These are phyloP conservation scores for Candida nanaspora DNA, from an alignment of 805 yeast species.

Conservation along the genomic window DNA sequence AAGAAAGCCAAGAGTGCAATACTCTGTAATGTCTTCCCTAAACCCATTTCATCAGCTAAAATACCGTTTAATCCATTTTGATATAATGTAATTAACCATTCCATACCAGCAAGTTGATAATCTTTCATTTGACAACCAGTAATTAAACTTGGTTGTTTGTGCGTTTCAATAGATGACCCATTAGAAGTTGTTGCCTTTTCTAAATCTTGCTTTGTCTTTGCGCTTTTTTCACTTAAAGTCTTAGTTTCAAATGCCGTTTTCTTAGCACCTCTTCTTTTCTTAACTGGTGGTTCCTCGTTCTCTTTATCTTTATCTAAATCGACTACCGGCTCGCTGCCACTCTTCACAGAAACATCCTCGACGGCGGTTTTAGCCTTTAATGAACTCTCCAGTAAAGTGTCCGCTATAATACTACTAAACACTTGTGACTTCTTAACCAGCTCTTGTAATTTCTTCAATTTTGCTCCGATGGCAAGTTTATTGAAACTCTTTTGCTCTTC, in stretches of 20 bases:
- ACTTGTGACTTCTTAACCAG: constrained; percentile 84
- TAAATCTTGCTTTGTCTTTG: constrained; percentile 14
- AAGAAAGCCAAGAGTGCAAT: constrained; percentile 72
- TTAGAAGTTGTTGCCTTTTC: background rate
- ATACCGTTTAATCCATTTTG: constrained; percentile 95
- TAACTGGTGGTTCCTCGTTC: constrained; percentile 9
- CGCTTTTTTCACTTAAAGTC: constrained; percentile 12
- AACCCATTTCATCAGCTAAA: constrained; percentile 95
- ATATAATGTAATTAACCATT: constrained; percentile 82
- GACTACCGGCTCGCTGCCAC: too few species aligned
- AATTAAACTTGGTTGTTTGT: constrained; percentile 46
- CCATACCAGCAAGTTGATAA: constrained; percentile 84
- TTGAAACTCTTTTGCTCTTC: constrained; percentile 36
- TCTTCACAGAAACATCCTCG: constrained; percentile 9
- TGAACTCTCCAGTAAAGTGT: constrained; percentile 55
- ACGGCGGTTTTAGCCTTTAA: constrained; percentile 12
- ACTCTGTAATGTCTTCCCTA: constrained; percentile 90
- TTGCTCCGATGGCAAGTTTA: constrained; percentile 42
- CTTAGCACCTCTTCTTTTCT: constrained; percentile 6
- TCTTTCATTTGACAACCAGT: constrained; percentile 62
- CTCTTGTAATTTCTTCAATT: constrained; percentile 59
- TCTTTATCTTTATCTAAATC: constrained; percentile 7
- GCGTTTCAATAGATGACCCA: background rate
- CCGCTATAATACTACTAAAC: constrained; percentile 80
- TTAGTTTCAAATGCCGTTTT: background rate